These are phyloP conservation scores for Coemansia sp. DNA, from an alignment of 192 early-diverging fungal species.

Conservation along the genomic window DNA sequence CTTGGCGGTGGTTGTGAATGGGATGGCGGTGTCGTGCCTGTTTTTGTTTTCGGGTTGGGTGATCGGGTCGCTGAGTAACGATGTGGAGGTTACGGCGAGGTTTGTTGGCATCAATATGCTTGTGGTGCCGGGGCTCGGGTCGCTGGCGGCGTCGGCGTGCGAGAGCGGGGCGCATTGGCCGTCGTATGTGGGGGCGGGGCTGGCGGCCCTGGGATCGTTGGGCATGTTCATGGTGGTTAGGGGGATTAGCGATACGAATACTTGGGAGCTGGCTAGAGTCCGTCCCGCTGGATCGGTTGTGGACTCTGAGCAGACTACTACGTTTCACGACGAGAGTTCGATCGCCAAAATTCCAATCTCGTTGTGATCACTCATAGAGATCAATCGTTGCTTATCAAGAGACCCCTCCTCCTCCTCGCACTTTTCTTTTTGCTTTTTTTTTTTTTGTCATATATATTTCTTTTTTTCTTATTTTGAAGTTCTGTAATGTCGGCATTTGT, in stretches of 20 bases:
- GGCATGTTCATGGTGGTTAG: constrained; percentile 17
- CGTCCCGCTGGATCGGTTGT: background rate
- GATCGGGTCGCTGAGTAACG: constrained; percentile 26
- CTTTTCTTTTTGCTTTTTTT: background rate
- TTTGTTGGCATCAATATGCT: constrained; percentile 13
- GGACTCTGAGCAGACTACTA: background rate
- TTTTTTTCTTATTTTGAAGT: background rate
- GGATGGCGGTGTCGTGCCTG: constrained; percentile 18
- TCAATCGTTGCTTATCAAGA: background rate
- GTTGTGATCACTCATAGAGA: background rate
- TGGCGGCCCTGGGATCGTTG: constrained; percentile 6
- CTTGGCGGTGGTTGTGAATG: constrained; percentile 10
- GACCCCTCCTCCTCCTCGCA: background rate
- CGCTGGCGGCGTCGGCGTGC: background rate
- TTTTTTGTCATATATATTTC: background rate
- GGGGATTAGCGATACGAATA: constrained; percentile 19
- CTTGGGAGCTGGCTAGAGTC: constrained; percentile 20
- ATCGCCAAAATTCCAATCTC: background rate
- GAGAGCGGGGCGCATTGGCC: constrained; percentile 1
- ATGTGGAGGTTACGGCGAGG: constrained; percentile 15
- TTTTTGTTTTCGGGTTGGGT: constrained; percentile 30
- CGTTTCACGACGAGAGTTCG: background rate
- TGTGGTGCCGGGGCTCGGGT: constrained; percentile 8
- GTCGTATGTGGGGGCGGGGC: constrained; percentile 13
- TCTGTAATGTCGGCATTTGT: background rate